phyloP scores from a whole-genome alignment of 768 basidiomycete species.

The Boletus subparvulus region DNA sequence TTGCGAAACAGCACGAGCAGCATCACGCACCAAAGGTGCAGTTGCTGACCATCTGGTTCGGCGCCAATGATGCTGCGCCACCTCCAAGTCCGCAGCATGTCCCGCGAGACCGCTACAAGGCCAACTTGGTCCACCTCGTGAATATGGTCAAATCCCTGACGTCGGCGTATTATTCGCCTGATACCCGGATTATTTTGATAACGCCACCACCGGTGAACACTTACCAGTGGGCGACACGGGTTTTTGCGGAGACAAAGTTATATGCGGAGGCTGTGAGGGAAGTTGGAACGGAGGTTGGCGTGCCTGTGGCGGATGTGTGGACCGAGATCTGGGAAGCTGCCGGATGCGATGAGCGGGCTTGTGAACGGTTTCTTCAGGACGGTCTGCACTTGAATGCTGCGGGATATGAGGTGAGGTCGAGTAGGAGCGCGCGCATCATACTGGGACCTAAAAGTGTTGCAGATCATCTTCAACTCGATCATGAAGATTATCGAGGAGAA shows the following conservation, averaged over 20 bases:
- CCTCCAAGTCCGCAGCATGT: conserved; percentile 71
- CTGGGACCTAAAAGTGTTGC: conserved; percentile 1
- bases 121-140: conserved; percentile 65
- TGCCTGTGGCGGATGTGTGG: conserved; percentile 77
- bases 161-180: conserved; percentile 66
- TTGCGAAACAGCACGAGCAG: conserved; percentile 53
- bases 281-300: conserved; percentile 52
- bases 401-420: conserved; percentile 65
- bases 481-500: conserved; percentile 52
- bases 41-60: conserved; percentile 86
- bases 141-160: conserved; percentile 57
- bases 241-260: conserved; percentile 56
- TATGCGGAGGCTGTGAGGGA: conserved; percentile 74
- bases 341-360: conserved; percentile 53
- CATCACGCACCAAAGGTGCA: conserved; percentile 56
- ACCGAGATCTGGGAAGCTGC: conserved; percentile 68
- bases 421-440: background rate
- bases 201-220: conserved; percentile 85
- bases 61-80: conserved; percentile 83
- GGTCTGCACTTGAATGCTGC: conserved; percentile 78
- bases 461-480: conserved; percentile 70
- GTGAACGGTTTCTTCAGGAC: conserved; percentile 60
- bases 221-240: conserved; percentile 49
- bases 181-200: conserved; percentile 75
- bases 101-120: conserved; percentile 59